Percentiles rank a stretch among this genome's conserved stretches.
phyloP scores from a whole-genome alignment of 495 filamentous ascomycete species.

The Letharia columbiana region DNA sequence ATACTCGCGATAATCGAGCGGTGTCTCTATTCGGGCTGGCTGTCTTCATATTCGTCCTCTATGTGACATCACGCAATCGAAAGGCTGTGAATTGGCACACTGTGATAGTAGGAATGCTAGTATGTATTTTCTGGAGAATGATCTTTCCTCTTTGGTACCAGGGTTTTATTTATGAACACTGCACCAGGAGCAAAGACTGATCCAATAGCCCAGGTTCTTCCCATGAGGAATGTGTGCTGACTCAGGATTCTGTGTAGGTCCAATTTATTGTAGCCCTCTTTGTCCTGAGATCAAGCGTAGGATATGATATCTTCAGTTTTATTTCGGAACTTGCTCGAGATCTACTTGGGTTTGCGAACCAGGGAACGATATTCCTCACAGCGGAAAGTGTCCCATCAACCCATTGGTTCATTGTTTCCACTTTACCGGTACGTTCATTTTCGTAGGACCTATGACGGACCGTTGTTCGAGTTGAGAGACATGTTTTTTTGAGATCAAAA shows the following conservation, averaged over 20 bases:
- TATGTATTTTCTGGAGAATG: background rate
- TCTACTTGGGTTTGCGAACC: conserved; percentile 60
- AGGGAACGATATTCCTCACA: conserved; percentile 23
- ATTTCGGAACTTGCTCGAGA: conserved; percentile 59
- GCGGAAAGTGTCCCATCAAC: background rate
- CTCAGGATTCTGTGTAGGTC: conserved; percentile 43
- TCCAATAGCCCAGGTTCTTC: background rate
- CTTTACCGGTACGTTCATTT: background rate
- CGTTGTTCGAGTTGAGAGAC: background rate
- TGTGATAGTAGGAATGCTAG: conserved; percentile 64
- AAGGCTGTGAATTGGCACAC: conserved; percentile 67
- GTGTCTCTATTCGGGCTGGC: conserved; percentile 61
- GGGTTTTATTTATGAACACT: no score
- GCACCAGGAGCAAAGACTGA: background rate
- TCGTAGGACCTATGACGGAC: background rate
- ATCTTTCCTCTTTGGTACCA: background rate
- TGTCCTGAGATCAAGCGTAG: conserved; percentile 68
- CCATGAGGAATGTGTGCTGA: background rate
- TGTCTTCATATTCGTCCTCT: conserved; percentile 61
- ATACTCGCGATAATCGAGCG: conserved; percentile 48
- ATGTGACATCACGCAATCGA: conserved; percentile 57
- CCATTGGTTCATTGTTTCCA: background rate
- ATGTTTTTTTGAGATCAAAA: background rate
- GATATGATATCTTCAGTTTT: conserved; percentile 82
- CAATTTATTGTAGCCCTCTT: conserved; percentile 87